Base-by-base conservation (phyloP, 257 asterid species). In the Apocynum venetum region DNA sequence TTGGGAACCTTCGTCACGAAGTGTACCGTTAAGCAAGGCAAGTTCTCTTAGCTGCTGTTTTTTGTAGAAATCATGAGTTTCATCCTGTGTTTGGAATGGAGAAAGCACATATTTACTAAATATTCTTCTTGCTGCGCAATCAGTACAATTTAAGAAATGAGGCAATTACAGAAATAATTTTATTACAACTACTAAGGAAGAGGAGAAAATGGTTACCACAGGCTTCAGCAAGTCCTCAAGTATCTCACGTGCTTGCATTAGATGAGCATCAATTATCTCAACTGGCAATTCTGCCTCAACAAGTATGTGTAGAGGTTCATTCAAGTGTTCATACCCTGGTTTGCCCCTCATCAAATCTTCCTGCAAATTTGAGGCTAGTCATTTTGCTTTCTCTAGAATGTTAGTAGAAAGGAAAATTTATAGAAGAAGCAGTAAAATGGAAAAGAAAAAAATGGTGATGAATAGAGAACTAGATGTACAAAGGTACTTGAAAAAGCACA, bases 311-410 rank as follows among this genome's bases (percentile, higher is more conserved):
- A 96, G 97, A 69, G 98, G 97, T 80, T 96, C 99, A 61, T 93
- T 93, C 79, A 96, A 89, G 84, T 96, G 99, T 80, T 96, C 99
- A 56, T 88, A 96, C 78, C 99, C 99, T 4, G 98, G 96, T 83
- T 93, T 96, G 65, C 99, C 99, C 78, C 99, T 91, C 99, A 96
- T 90, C 92, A 93, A 85, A 85, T 96, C 99, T 89, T 96, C 99
- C 99, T 96, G 79, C 77, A 88, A 11, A 19, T 40, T 36, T 79
- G 59, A 72, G 19, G 15, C 15, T 14, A 72, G 59, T 17, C 76
- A 20, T 48, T 64, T 19, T 44, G 31, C 38, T 4, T 57, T 46
- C 72, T 40, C 31, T 66, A 66, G 25, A 66, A 38, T 20, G 3
- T 14, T 7, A 67, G 35, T 15, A 10, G 49, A 17, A 41, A 61